Conservation (phyloP, 495 filamentous ascomycete species). For the Penicillium fimorum region DNA sequence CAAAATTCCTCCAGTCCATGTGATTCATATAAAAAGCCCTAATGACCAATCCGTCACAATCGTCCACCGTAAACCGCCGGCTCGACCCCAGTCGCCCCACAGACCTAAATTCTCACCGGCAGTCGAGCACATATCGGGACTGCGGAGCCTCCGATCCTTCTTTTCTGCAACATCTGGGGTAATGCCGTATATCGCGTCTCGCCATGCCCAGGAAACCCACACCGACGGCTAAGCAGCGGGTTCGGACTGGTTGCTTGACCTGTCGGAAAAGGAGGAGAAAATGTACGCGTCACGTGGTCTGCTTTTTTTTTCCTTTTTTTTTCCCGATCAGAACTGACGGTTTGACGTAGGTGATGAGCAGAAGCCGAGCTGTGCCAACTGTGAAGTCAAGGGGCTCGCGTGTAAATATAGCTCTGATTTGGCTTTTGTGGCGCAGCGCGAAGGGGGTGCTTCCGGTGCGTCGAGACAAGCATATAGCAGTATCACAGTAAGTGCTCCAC, state of each 20-base stretch:
- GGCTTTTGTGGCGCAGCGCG: slow-evolving; percentile 21
- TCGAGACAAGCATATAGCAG: slow-evolving; percentile 16
- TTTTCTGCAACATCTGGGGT: slow-evolving; percentile 19
- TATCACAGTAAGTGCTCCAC: slow-evolving; percentile 21
- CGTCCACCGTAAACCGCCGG: background rate
- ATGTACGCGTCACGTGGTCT: slow-evolving; percentile 19
- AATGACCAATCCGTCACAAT: background rate
- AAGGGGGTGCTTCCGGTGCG: slow-evolving; percentile 10
- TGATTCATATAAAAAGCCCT: background rate
- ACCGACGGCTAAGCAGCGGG: slow-evolving; percentile 27
- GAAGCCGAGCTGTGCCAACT: slow-evolving; percentile 31
- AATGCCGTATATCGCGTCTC: slow-evolving; percentile 15
- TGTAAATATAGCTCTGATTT: slow-evolving; percentile 30
- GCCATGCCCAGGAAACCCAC: slow-evolving; percentile 30
- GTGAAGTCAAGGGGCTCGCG: slow-evolving; percentile 28
- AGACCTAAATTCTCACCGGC: slow-evolving; percentile 11
- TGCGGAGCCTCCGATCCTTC: slow-evolving; percentile 21
- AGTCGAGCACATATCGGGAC: slow-evolving; percentile 12
- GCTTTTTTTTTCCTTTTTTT: background rate
- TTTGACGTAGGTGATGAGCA: slow-evolving; percentile 25
- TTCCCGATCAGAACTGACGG: background rate
- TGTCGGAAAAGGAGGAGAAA: slow-evolving; percentile 30
- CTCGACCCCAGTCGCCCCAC: slow-evolving; percentile 11
- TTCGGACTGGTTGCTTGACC: slow-evolving; percentile 29
- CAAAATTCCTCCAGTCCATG: no score